Percentiles rank a stretch among this genome's conserved stretches.
Conservation (phyloP, 495 filamentous ascomycete species). For the Xylaria palmicola region DNA sequence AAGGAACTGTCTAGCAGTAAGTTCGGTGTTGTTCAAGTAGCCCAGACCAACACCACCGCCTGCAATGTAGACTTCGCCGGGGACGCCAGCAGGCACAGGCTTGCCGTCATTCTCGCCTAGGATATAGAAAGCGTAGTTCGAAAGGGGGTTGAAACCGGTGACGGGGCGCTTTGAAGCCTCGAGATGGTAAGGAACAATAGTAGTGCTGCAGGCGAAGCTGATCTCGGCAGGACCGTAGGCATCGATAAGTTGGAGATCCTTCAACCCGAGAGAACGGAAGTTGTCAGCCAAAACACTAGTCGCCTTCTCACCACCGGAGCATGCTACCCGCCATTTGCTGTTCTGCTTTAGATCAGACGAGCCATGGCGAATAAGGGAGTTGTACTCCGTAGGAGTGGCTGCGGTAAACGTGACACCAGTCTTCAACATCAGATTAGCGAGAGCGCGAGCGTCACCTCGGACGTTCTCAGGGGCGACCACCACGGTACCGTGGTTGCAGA, state of each 20-base stretch:
- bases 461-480: constrained; percentile 5
- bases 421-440: constrained; percentile 10
- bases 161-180: neutral
- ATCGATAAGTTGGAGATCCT: neutral
- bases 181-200: neutral
- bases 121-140: constrained; percentile 37
- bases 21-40: constrained; percentile 22
- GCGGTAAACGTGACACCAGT: constrained; percentile 17
- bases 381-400: constrained; percentile 21
- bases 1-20: constrained; percentile 26
- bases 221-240: constrained; percentile 11
- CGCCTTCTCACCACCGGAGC: too few species aligned
- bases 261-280: too few species aligned
- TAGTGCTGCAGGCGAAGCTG: neutral
- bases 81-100: constrained; percentile 30
- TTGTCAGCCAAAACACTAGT: too few species aligned
- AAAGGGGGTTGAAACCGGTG: neutral
- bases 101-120: constrained; percentile 34
- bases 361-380: constrained; percentile 11
- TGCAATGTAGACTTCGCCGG: constrained; percentile 24
- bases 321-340: too few species aligned
- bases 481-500: constrained; percentile 16
- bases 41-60: constrained; percentile 22
- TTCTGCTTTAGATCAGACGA: too few species aligned
- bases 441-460: constrained; percentile 12